Base-by-base conservation (phyloP, 352 stramenopile species). In the Globisporangium echinulatum region DNA sequence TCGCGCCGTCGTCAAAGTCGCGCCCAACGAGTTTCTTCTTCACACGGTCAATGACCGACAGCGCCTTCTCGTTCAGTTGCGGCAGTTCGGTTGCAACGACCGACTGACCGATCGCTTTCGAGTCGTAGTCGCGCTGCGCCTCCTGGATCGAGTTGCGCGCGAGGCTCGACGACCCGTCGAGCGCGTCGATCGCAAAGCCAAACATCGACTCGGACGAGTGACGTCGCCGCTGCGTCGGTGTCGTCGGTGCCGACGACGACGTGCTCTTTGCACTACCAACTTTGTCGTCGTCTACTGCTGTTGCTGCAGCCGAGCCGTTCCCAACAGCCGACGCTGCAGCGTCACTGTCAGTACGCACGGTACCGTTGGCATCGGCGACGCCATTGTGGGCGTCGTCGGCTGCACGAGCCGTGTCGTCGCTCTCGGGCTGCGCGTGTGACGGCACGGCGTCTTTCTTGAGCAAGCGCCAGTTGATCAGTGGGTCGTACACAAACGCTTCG, bases 401-500 rank as follows among this genome's bases (percentile, higher is more conserved):
- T 76, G 44, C 79, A 74, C 39, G 8, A 17, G 38, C 38, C 6
- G 42, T 9, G 46, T 36, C 13, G 25, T 64, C 51, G n/a, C 88
- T 79, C 59, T 88, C 77, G 13, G 77, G 73, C 38, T 84, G 80
- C 3, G 86, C 81, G 53, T 94, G 84, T 17, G 84, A 90, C 39
- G 85, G 81, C 52, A 92, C 74, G 0, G 77, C 68, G 47, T 92
- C 79, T 64, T 88, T 95, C 79, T 88, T 92, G 2, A 99, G 77
- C 61, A 99, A 75, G 66, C 97, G 88, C 97, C 97, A 99, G 61
- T 96, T 98, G 67, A 99, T 99, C 1, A 99, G 79, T 37, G 98
- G 98, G 82, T 99, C 98, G 66, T 99, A 98, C 54, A 99, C 97
- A 74, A 99, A 99, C 19, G 98, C 97, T 75, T 99, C 97, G 3